Evolutionary conservation across 371 early-diverging fungal species (phyloP), one percentile per base, ranked within the genome.

Genomic region (Haplosporangium sp.): DNA sequence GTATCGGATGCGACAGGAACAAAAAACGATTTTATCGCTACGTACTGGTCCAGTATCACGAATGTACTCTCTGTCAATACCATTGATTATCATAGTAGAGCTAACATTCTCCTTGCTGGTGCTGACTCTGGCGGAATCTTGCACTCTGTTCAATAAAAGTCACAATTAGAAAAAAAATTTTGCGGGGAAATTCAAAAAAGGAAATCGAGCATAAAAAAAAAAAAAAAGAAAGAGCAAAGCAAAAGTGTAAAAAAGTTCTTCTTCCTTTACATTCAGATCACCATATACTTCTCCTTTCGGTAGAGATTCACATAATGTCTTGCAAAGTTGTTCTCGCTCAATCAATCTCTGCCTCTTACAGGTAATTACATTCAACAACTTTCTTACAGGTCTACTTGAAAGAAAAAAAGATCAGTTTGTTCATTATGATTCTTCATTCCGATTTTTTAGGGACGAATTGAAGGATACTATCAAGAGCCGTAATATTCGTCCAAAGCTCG

Each of bases 401-500:
- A 27, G 48, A 61, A 9, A 20, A 34, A 58, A 59, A 47, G 40
- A 66, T 20, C 20, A 13, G 15, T 4, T 20, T 38, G 19, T 37
- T 3, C 39, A 27, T 27, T 67, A 19, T 7, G 15, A 11, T 38
- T 45, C 63, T 9, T 35, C 27, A 38, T 67, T 17, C 19, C 20
- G 40, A 45, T 27, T 27, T 65, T 20, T n/a, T 35, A 95, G 95
- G 78, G 87, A 92, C 17, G 95, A 96, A 84, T 90, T 97, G 62
- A 95, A 94, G 84, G 83, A 86, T 27, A 91, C 92, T 67, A 92
- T 96, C 74, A 86, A 90, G 67, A 84, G 86, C 44, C 90, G 92
- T 62, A 82, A 83, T 44, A 88, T 92, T 66, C 83, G 85, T n/a
- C 98, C 98, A 45, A 92, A 91, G 70, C 88, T 98, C 58, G 97